These are phyloP conservation scores for Endotrypanum monterogeii DNA, from an alignment of 208 protist species.

Conservation along the genomic window DNA sequence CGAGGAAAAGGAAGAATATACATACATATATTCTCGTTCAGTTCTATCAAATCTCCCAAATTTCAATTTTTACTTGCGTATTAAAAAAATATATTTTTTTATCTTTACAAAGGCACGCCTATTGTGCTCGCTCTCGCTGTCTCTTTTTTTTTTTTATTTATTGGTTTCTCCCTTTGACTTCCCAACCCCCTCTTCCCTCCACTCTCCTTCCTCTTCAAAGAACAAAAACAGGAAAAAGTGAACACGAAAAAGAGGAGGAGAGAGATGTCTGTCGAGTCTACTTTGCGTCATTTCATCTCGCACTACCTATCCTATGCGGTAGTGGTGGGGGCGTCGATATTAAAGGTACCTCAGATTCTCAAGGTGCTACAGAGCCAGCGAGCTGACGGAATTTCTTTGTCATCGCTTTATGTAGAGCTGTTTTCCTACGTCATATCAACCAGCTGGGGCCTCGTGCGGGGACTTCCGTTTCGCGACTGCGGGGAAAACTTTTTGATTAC, in stretches of 20 bases:
- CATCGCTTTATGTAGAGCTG: conserved; percentile 68
- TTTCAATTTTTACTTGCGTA: neutral
- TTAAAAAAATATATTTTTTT: too few species aligned
- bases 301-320: conserved; percentile 80
- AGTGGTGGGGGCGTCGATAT: conserved; percentile 72
- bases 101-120: too few species aligned
- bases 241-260: neutral
- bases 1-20: too few species aligned
- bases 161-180: too few species aligned
- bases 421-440: conserved; percentile 77
- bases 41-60: neutral
- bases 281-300: conserved; percentile 58
- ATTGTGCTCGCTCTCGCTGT: too few species aligned
- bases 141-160: too few species aligned
- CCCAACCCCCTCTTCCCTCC: too few species aligned
- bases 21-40: neutral
- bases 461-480: conserved; percentile 71
- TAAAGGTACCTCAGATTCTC: conserved; percentile 90
- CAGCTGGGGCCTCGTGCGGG: conserved; percentile 76
- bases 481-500: conserved; percentile 85
- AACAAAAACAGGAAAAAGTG: neutral
- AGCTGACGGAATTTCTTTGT: conserved; percentile 73
- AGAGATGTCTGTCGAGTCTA: conserved; percentile 24
- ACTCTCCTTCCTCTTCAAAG: neutral
- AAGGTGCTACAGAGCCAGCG: conserved; percentile 54